A percentile compares a stretch with the other conserved stretches of the same genome.
These are phyloP conservation scores for Cryptosporidium baileyi DNA, from an alignment of 169 alveolate species.

Conservation along the genomic window DNA sequence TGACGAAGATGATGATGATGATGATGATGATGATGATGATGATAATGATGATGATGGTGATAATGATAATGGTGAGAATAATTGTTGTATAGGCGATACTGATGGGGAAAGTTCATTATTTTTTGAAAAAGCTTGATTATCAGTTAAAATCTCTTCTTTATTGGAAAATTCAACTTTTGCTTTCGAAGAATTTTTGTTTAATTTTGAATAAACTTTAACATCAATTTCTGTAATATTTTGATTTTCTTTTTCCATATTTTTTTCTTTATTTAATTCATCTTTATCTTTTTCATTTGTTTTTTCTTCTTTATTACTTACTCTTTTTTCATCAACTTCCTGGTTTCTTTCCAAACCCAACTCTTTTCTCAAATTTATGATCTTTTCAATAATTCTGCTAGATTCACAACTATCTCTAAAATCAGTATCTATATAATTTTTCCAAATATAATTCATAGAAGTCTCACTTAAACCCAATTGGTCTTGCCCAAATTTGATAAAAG, in stretches of 20 bases:
- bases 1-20: background rate
- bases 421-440: constrained; percentile 20
- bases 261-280: background rate
- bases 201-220: too few species aligned
- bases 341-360: constrained; percentile 15
- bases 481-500: constrained; percentile 47
- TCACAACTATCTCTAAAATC: background rate
- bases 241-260: background rate
- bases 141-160: background rate
- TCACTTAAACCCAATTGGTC: constrained; percentile 25
- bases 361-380: constrained; percentile 2
- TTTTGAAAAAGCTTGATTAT: too few species aligned
- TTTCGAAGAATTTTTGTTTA: too few species aligned
- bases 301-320: background rate
- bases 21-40: constrained; percentile 2
- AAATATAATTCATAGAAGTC: constrained; percentile 5
- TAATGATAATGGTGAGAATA: too few species aligned
- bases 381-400: constrained; percentile 1
- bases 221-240: too few species aligned
- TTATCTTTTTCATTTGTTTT: background rate
- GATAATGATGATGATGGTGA: background rate
- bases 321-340: background rate
- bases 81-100: too few species aligned
- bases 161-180: background rate
- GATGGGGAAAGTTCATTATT: too few species aligned